Conservation (phyloP, 2,329 filamentous ascomycete genomes). For the Harringtonia aguacate region DNA sequence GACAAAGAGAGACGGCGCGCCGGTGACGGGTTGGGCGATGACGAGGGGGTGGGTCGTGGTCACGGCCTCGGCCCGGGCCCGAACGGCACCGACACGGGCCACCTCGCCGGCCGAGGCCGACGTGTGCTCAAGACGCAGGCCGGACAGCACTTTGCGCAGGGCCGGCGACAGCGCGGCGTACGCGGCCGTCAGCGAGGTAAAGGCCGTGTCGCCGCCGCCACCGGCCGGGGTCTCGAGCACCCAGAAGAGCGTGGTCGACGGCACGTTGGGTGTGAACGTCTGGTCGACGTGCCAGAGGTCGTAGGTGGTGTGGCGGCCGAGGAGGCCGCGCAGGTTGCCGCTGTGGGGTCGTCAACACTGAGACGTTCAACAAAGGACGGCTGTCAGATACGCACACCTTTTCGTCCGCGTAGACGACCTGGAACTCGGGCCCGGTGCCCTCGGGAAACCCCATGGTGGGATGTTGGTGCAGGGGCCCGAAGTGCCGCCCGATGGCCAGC, state of each 20-base stretch:
- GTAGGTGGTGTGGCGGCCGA: slow-evolving; percentile 61
- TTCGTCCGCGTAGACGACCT: slow-evolving; percentile 61
- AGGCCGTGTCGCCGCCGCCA: slow-evolving; percentile 71
- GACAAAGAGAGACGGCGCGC: slow-evolving; percentile 72
- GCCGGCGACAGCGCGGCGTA: slow-evolving; percentile 70
- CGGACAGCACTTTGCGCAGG: slow-evolving; percentile 66
- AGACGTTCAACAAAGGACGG: neutral
- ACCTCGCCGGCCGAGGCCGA: slow-evolving; percentile 5
- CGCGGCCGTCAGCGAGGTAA: slow-evolving; percentile 67
- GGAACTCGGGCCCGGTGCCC: slow-evolving; percentile 52
- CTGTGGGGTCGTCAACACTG: neutral
- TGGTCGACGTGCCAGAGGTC: slow-evolving; percentile 88
- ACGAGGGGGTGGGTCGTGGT: slow-evolving; percentile 66
- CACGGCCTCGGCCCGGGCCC: slow-evolving; percentile 31
- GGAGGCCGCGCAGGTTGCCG: slow-evolving; percentile 29
- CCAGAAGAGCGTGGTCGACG: slow-evolving; percentile 83
- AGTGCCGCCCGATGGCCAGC: slow-evolving; percentile 52
- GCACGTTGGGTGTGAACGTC: slow-evolving; percentile 79
- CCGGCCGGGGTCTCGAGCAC: slow-evolving; percentile 67
- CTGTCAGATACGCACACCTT: slow-evolving; percentile 29
- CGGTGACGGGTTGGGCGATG: slow-evolving; percentile 71
- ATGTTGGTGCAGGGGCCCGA: slow-evolving; percentile 55
- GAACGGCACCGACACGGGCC: slow-evolving; percentile 6
- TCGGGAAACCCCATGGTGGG: slow-evolving; percentile 54
- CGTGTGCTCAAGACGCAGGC: slow-evolving; percentile 61